Evolutionary conservation across 371 early-diverging fungal species (phyloP), one percentile per base, ranked within the genome.

Genomic region (Cokeromyces recurvatus): DNA sequence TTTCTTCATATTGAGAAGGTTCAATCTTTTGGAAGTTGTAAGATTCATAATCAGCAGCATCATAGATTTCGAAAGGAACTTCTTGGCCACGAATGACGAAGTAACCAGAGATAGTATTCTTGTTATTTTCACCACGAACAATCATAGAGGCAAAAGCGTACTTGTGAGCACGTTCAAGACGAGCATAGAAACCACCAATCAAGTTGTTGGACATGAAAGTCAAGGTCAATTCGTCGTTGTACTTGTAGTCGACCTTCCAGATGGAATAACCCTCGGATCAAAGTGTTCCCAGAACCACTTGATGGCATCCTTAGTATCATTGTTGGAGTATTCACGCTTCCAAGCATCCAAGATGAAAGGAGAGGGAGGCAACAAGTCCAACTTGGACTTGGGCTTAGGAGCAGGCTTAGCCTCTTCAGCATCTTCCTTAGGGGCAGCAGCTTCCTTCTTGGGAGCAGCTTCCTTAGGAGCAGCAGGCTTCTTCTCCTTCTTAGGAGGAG

Each of bases 261-360:
- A 94, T 76, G 41, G 90, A 88, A 82, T 76, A 95, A 53, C 93
- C 94, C 44, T 82, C 75, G 85, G 63, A 63, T 95, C 94, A 59
- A 72, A 89, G 81, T 94, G 57, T 71, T 87, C 77, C 94, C 94
- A 93, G 79, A 95, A 90, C 89, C 89, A 95, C 77, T 93, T 77
- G 76, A 87, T 77, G 57, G 94, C 91, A 44, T 74, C 81, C 52
- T 92, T 90, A 55, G 86, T 85, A 51, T 93, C 89, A 73, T 93
- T 92, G 90, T 95, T 95, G 46, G 92, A 91, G 87, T 95, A 95
- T 74, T 87, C 82, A 51, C 95, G 87, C 85, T 95, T 94, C 96
- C 95, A 95, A 58, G 86, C 87, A 52, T 95, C 94, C 49, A 94
- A 59, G 61, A 74, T 64, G 73, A 95, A 85, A 57, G 71, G 59